Evolutionary conservation across 2,329 filamentous ascomycete species (phyloP).

Genomic region (Diaporthe aspalathi): DNA sequence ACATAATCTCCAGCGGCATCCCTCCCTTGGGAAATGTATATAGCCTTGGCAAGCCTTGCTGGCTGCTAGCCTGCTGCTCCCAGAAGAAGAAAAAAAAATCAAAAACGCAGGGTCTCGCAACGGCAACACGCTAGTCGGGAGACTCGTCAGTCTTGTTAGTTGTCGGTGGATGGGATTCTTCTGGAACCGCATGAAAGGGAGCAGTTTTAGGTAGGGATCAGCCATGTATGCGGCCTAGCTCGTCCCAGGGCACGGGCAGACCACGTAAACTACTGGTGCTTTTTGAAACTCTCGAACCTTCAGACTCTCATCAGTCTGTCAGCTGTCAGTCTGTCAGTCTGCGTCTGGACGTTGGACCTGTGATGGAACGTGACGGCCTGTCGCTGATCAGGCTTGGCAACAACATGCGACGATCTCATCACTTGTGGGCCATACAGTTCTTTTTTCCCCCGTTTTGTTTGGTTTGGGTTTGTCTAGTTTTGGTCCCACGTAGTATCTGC

Average conservation of each 20-base stretch:
- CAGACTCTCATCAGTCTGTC: neutral
- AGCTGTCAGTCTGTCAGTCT: too few relatives aligned
- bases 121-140: neutral
- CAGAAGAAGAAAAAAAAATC: neutral
- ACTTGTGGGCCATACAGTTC: slow-evolving; percentile 3
- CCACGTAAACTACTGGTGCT: neutral
- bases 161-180: slow-evolving; percentile 11
- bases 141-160: too few relatives aligned
- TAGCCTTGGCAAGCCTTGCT: neutral
- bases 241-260: neutral
- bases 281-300: neutral
- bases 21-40: slow-evolving; percentile 2
- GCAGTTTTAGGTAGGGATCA: neutral
- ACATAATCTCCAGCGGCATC: neutral
- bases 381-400: slow-evolving; percentile 23
- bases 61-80: neutral
- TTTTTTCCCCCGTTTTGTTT: too few relatives aligned
- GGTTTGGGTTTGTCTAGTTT: too few relatives aligned
- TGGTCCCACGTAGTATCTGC: neutral
- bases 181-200: slow-evolving; percentile 18
- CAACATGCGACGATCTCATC: slow-evolving; percentile 26
- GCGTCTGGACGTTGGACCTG: neutral
- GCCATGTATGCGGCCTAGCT: neutral
- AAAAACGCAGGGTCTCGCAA: neutral
- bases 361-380: slow-evolving; percentile 9